These are phyloP conservation scores for Euphorbia peplus DNA, from an alignment of 345 rosid species.

Conservation along the genomic window DNA sequence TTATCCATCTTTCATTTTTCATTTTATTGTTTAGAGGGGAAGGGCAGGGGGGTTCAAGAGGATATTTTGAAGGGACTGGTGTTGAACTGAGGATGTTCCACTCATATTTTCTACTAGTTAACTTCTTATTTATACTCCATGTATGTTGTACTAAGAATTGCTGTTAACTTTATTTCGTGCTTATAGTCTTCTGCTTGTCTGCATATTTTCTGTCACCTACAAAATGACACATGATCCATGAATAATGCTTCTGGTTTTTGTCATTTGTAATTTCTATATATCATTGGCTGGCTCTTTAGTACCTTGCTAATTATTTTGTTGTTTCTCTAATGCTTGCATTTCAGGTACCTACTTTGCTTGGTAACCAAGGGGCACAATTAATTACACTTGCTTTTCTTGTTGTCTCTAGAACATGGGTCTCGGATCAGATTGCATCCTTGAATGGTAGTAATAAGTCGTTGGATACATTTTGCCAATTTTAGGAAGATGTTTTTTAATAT, in stretches of 20 bases:
- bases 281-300: background rate
- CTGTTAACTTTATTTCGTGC: background rate
- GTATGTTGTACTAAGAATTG: slow-evolving; percentile 2
- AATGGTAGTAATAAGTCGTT: slow-evolving; percentile 47
- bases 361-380: slow-evolving; percentile 88
- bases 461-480: slow-evolving; percentile 6
- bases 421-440: slow-evolving; percentile 94
- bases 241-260: background rate
- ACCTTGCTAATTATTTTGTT: background rate
- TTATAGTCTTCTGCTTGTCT: background rate
- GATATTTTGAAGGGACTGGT: background rate
- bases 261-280: slow-evolving; percentile 1
- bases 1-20: no score
- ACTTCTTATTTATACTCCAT: background rate
- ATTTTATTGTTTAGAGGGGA: no score
- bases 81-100: background rate
- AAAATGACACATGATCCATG: background rate
- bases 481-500: slow-evolving; percentile 12
- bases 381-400: slow-evolving; percentile 86
- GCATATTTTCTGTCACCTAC: background rate
- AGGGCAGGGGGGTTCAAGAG: no score
- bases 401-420: slow-evolving; percentile 84
- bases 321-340: background rate
- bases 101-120: background rate
- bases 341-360: slow-evolving; percentile 85